These are phyloP conservation scores for Trichoderma sp. DNA, from an alignment of 2,329 filamentous ascomycete species.

Conservation along the genomic window DNA sequence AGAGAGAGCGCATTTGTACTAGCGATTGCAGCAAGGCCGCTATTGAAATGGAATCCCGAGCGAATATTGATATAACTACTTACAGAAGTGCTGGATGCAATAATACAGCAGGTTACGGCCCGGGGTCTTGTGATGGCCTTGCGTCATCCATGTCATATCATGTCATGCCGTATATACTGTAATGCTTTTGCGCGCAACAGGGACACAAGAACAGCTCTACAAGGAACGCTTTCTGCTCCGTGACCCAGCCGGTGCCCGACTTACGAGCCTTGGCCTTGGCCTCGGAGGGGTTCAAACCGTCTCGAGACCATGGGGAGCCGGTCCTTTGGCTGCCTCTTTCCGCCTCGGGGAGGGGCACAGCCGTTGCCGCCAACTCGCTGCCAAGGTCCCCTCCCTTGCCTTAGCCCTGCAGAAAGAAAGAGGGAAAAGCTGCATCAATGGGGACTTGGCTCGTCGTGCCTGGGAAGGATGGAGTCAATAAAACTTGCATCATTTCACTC, in stretches of 20 bases:
- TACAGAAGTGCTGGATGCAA: not conserved
- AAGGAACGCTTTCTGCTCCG: not conserved
- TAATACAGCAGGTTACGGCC: not conserved
- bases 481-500: too few relatives aligned
- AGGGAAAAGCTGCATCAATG: not conserved
- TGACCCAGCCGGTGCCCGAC: not conserved
- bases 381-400: not conserved
- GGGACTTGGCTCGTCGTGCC: not conserved
- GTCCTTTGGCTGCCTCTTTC: slow-evolving; percentile 9
- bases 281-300: not conserved
- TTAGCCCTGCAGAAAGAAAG: not conserved
- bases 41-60: not conserved
- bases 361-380: not conserved
- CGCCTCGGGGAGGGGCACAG: not conserved
- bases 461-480: not conserved
- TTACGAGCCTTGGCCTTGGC: not conserved
- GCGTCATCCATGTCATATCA: not conserved
- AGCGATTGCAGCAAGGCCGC: not conserved
- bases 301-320: not conserved
- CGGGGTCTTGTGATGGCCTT: not conserved
- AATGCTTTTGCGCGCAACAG: too few relatives aligned
- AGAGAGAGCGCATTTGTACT: too few relatives aligned
- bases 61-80: not conserved
- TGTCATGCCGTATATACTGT: not conserved
- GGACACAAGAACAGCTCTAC: not conserved